Percentiles rank a stretch among this genome's conserved stretches.
These are phyloP conservation scores for Fraxinus cuspidata DNA, from an alignment of 257 asterid genomes.

Conservation along the genomic window DNA sequence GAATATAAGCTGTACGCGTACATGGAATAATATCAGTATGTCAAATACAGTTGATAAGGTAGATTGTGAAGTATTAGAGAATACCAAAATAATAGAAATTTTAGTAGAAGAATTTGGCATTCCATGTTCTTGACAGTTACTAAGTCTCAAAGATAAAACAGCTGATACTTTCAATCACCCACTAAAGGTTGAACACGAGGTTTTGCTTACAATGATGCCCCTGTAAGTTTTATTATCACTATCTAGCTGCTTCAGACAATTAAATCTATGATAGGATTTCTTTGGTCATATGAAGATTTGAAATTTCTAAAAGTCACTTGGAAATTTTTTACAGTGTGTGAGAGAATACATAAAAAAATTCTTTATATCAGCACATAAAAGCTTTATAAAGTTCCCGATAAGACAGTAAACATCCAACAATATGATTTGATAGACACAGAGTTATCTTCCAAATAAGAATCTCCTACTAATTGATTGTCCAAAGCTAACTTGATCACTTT, in stretches of 20 bases:
- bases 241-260: neutral
- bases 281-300: neutral
- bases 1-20: conserved; percentile 79
- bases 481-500: conserved; percentile 2
- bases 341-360: neutral
- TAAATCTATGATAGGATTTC: neutral
- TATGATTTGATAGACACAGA: neutral
- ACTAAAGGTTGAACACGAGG: neutral
- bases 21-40: conserved; percentile 16
- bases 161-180: neutral
- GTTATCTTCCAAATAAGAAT: neutral
- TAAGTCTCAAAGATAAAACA: neutral
- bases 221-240: neutral
- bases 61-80: neutral
- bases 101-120: neutral
- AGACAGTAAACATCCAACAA: neutral
- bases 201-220: neutral
- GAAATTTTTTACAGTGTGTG: neutral
- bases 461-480: neutral
- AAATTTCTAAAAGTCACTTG: neutral
- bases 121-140: neutral
- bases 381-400: neutral
- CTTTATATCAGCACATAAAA: neutral
- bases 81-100: neutral
- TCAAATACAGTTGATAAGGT: conserved; percentile 16